Evolutionary conservation across 179 eudicot species (phyloP).

Genomic region (Corrigiola litoralis): DNA sequence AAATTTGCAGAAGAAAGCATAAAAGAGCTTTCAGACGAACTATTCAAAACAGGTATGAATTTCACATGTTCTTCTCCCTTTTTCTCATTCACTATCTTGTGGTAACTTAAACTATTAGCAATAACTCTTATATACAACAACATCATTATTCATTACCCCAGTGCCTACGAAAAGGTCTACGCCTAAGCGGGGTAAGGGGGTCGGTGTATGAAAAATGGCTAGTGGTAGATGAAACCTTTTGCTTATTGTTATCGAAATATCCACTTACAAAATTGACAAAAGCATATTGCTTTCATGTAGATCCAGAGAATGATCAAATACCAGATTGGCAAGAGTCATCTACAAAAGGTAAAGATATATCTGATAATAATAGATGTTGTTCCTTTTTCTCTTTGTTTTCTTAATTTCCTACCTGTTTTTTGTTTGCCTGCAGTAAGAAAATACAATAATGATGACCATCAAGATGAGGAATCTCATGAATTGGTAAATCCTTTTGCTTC

Average conservation of each 20-base stretch:
- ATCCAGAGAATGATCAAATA: slow-evolving; percentile 5
- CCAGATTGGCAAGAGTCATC: neutral
- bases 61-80: neutral
- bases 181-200: too few relatives aligned
- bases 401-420: neutral
- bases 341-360: slow-evolving; percentile 16
- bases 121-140: too few relatives aligned
- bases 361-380: neutral
- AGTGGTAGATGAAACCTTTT: too few relatives aligned
- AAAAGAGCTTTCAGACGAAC: neutral
- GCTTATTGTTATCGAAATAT: too few relatives aligned
- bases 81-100: too few relatives aligned
- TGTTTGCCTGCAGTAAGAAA: neutral
- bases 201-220: too few relatives aligned
- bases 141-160: too few relatives aligned
- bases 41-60: slow-evolving; percentile 19
- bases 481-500: slow-evolving; percentile 15
- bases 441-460: neutral
- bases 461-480: neutral
- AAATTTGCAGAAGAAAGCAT: slow-evolving; percentile 31
- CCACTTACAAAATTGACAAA: too few relatives aligned
- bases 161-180: too few relatives aligned
- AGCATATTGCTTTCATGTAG: neutral
- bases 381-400: neutral
- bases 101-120: too few relatives aligned